Percentiles rank a stretch among this genome's conserved stretches.
These are phyloP conservation scores for Bacidia gigantensis DNA, from an alignment of 495 filamentous ascomycete species.

Conservation along the genomic window DNA sequence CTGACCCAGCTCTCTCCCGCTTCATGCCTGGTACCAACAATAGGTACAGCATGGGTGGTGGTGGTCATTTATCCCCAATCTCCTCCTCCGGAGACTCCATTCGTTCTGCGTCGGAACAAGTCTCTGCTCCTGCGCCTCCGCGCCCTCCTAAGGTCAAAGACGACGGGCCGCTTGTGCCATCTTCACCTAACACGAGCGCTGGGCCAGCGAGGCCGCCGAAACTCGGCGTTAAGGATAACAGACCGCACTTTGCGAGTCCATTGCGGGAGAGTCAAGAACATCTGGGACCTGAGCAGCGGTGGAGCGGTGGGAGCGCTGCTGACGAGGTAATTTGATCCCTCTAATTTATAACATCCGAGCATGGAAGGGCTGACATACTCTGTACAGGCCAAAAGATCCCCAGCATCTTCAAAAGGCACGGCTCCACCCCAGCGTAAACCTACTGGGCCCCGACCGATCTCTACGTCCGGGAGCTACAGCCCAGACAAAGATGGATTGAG, in stretches of 20 bases:
- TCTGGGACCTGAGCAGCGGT: constrained; percentile 17
- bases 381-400: constrained; percentile 26
- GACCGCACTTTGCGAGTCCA: constrained; percentile 23
- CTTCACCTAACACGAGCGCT: background rate
- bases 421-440: constrained; percentile 37
- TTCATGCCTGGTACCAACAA: constrained; percentile 25
- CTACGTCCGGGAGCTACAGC: constrained; percentile 32
- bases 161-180: constrained; percentile 33
- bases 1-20: constrained; percentile 37
- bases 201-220: constrained; percentile 34
- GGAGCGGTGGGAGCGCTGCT: constrained; percentile 11
- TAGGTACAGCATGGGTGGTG: constrained; percentile 26
- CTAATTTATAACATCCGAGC: background rate
- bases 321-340: constrained; percentile 9
- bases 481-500: constrained; percentile 29
- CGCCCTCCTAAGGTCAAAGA: constrained; percentile 40
- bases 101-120: constrained; percentile 21
- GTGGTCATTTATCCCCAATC: constrained; percentile 36
- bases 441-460: constrained; percentile 40
- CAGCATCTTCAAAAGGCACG: constrained; percentile 25
- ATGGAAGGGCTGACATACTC: background rate
- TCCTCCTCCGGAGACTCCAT: constrained; percentile 40
- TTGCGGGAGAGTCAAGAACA: constrained; percentile 26
- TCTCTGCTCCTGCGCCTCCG: constrained; percentile 29
- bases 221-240: constrained; percentile 20